These are phyloP conservation scores for Phialophora tarda DNA, from an alignment of 2,329 filamentous ascomycete species.

Conservation along the genomic window DNA sequence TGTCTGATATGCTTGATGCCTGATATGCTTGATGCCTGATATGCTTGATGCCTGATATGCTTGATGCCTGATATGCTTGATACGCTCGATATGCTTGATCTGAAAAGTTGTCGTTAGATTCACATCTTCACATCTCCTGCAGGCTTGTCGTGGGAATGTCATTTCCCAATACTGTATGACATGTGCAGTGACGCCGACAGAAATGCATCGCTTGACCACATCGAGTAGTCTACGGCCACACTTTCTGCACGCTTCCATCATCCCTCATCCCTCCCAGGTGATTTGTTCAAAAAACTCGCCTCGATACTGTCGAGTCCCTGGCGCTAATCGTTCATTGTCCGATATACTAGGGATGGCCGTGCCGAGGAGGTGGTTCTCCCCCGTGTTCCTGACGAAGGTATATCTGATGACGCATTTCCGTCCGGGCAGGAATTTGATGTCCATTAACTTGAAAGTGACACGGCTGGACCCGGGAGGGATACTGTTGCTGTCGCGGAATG, in stretches of 20 bases:
- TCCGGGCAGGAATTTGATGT: conserved; percentile 21
- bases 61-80: too few species aligned
- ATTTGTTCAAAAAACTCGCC: neutral
- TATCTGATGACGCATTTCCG: conserved; percentile 21
- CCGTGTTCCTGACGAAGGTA: neutral
- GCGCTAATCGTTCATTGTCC: neutral
- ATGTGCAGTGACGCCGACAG: neutral
- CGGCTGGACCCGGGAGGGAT: neutral
- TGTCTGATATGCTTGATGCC: too few species aligned
- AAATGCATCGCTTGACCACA: neutral
- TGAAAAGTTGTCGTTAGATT: too few species aligned
- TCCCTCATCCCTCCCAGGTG: neutral
- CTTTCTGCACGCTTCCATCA: too few species aligned
- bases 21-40: too few species aligned
- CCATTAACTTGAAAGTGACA: conserved; percentile 21
- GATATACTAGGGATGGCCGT: neutral
- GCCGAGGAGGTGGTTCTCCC: neutral
- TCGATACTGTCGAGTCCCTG: neutral
- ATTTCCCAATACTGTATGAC: too few species aligned
- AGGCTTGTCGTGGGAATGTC: too few species aligned
- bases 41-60: too few species aligned
- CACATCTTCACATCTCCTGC: too few species aligned
- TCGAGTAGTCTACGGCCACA: neutral
- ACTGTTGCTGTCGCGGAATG: neutral
- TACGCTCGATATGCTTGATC: too few species aligned